Evolutionary conservation across 306 rosid genomes (phyloP).

Genomic region (Trifolium pratense): DNA sequence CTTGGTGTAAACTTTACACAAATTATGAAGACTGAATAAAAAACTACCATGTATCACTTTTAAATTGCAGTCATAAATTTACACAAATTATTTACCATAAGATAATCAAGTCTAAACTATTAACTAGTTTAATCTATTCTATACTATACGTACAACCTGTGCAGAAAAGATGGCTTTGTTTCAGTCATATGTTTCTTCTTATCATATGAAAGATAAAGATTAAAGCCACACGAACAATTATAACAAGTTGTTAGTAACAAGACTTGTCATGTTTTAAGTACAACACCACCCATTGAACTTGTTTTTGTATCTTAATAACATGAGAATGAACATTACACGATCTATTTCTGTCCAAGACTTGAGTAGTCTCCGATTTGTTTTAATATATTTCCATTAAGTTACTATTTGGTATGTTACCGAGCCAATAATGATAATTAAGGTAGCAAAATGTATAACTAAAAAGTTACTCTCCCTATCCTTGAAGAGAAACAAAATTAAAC

Average conservation of each 20-base stretch:
- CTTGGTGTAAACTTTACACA: background rate
- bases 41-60: conserved; percentile 5
- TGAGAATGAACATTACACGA: background rate
- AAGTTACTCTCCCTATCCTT: background rate
- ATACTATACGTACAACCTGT: background rate
- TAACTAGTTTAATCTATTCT: background rate
- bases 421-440: background rate
- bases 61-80: background rate
- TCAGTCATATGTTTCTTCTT: background rate
- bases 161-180: background rate
- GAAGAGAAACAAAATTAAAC: conserved; percentile 17
- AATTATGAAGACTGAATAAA: background rate
- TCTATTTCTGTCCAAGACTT: background rate
- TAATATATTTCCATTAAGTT: background rate
- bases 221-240: background rate
- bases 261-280: background rate
- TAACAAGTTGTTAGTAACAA: background rate
- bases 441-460: background rate
- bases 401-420: background rate
- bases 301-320: background rate
- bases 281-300: background rate
- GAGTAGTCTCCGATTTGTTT: background rate
- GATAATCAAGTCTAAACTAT: background rate
- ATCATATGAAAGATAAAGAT: background rate
- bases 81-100: background rate